phyloP scores from a whole-genome alignment of 2,329 filamentous ascomycete species.

The Teratosphaeria pseudoeucalypti region DNA sequence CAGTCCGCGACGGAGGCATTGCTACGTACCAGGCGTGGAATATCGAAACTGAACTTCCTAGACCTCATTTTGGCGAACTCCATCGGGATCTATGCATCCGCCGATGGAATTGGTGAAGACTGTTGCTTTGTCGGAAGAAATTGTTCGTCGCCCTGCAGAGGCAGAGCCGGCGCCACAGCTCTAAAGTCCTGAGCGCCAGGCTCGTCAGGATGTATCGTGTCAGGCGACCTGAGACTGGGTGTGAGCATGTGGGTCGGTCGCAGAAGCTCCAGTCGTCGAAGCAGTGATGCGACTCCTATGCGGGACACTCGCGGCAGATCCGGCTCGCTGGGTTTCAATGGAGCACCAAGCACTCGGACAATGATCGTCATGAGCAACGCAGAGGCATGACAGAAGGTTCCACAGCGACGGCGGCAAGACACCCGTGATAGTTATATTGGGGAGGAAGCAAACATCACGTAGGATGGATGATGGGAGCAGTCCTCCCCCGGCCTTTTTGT shows the following conservation, averaged over 20 bases:
- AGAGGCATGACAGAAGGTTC: neutral
- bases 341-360: neutral
- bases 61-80: constrained; percentile 22
- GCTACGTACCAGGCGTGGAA: constrained; percentile 31
- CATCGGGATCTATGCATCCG: neutral
- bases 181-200: neutral
- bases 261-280: neutral
- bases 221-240: neutral
- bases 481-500: neutral
- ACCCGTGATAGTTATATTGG: neutral
- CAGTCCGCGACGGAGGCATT: neutral
- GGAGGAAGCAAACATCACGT: neutral
- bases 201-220: neutral
- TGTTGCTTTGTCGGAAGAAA: neutral
- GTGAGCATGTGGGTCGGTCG: neutral
- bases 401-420: neutral
- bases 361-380: neutral
- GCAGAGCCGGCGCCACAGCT: neutral
- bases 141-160: neutral
- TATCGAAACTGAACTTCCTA: constrained; percentile 36
- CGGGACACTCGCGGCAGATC: neutral
- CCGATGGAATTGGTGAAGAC: neutral
- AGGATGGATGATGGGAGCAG: neutral
- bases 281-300: neutral
- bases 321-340: neutral